Percentiles rank a stretch among this genome's conserved stretches.
Conservation (phyloP, 1,284 basidiomycete species). For the Megacollybia platyphylla region DNA sequence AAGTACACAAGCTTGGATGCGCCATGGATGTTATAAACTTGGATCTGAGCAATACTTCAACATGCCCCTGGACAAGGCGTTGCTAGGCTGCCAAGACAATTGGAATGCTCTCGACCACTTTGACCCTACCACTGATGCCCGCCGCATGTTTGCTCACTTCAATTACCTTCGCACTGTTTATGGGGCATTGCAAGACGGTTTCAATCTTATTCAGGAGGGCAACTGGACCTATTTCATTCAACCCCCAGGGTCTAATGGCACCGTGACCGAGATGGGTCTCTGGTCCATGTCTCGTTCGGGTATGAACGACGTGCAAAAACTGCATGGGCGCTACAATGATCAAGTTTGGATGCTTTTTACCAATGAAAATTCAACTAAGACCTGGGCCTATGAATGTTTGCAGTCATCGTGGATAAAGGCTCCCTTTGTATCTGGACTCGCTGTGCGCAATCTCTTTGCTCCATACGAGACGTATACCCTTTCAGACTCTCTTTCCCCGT, state of each 20-base stretch:
- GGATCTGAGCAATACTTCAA: slow-evolving; percentile 87
- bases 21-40: slow-evolving; percentile 81
- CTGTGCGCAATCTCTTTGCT: slow-evolving; percentile 65
- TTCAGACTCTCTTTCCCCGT: slow-evolving; percentile 47
- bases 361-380: slow-evolving; percentile 67
- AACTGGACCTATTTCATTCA: slow-evolving; percentile 74
- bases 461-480: slow-evolving; percentile 75
- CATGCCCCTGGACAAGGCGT: slow-evolving; percentile 67
- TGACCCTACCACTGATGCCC: slow-evolving; percentile 71
- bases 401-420: slow-evolving; percentile 58
- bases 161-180: slow-evolving; percentile 57
- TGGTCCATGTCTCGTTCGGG: slow-evolving; percentile 70
- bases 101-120: slow-evolving; percentile 90
- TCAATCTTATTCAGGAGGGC: slow-evolving; percentile 63
- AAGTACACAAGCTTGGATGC: slow-evolving; percentile 75
- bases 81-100: slow-evolving; percentile 74
- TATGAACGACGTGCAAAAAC: slow-evolving; percentile 38
- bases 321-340: slow-evolving; percentile 44
- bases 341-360: slow-evolving; percentile 76
- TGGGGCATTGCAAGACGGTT: slow-evolving; percentile 74
- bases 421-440: slow-evolving; percentile 50
- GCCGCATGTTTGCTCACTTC: slow-evolving; percentile 66
- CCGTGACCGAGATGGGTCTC: slow-evolving; percentile 73
- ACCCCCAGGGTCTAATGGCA: slow-evolving; percentile 73
- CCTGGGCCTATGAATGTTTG: slow-evolving; percentile 52